Percentiles rank a stretch among this genome's conserved stretches.
Evolutionary conservation across 1,284 basidiomycete genomes (phyloP).

Genomic region (Hemileia vastatrix): DNA sequence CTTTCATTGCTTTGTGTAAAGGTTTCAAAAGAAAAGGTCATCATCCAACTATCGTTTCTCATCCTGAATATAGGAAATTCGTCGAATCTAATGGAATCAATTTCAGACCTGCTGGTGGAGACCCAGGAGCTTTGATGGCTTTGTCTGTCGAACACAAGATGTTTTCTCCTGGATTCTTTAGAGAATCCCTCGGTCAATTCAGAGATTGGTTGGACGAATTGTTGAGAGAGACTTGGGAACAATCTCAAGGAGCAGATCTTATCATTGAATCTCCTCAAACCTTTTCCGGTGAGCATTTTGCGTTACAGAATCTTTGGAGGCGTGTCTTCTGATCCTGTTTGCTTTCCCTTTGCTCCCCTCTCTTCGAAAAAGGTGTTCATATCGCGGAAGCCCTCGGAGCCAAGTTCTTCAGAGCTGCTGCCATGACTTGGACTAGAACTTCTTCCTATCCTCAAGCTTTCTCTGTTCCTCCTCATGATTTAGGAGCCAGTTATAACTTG

Average conservation of each 20-base stretch:
- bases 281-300: conserved; percentile 29
- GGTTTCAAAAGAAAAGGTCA: conserved; percentile 49
- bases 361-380: conserved; percentile 58
- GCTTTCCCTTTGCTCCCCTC: too few species aligned
- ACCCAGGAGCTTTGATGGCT: conserved; percentile 36
- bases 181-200: conserved; percentile 35
- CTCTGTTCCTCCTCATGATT: conserved; percentile 75
- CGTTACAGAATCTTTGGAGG: not conserved
- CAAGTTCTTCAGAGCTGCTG: conserved; percentile 81
- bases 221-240: conserved; percentile 33
- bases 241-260: conserved; percentile 34
- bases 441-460: conserved; percentile 95
- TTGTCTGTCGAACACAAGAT: conserved; percentile 34
- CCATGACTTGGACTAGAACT: conserved; percentile 62
- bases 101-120: conserved; percentile 34
- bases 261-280: conserved; percentile 35
- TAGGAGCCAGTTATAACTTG: conserved; percentile 95
- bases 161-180: conserved; percentile 34
- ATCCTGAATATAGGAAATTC: conserved; percentile 57
- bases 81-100: conserved; percentile 46
- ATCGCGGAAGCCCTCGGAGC: conserved; percentile 90
- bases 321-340: too few species aligned
- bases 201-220: conserved; percentile 37
- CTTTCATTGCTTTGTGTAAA: conserved; percentile 52
- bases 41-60: conserved; percentile 55